Evolutionary conservation across 1,284 basidiomycete genomes (phyloP), one percentile per base, ranked within the genome.

Genomic region (Cystobasidium pallidum): DNA sequence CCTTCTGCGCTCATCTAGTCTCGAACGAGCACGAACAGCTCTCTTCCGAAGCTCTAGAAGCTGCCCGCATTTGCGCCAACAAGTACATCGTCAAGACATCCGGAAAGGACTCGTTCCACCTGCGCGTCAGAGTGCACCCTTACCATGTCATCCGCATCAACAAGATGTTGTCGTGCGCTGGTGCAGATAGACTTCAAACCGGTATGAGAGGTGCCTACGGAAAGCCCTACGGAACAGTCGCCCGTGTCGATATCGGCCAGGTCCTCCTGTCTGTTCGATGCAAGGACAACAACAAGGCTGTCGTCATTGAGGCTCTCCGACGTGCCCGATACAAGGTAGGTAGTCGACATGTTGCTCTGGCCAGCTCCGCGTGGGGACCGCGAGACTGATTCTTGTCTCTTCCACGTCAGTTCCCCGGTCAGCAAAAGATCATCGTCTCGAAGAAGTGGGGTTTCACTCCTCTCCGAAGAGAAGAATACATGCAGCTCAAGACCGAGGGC

Each of bases 161-260:
- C 91, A 99, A 99, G 89, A 98, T 97, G 92, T 92, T 98, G 86
- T 92, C 91, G 75, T 97, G 95, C 83, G 95, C 95, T 79, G 95
- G 95, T 82, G 94, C 95, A 80, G 95, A 98, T 94, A 86, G 90
- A 84, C 89, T 94, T 78, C 94, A 98, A 84, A 96, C 95, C 73
- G 95, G 95, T 84, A 98, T 99, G 95, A 92, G 95, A 85, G 95
- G 95, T 79, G 95, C 95, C 75, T 99, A 94, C 94, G 95, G 95
- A 80, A 97, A 98, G 86, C 94, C 95, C 63, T 98, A 96, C 83
- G 95, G 94, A 77, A 91, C 89, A 43, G 92, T 92, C 77, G 93
- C 92, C 65, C 91, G 93, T 82, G 93, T 96, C 78, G 88, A 94
- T 87, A 98, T 97, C 80, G 95, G 95, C 76, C 94, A 98, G 85